Base-by-base conservation (phyloP, 306 rosid species). In the Lathyrus tuberosus region DNA sequence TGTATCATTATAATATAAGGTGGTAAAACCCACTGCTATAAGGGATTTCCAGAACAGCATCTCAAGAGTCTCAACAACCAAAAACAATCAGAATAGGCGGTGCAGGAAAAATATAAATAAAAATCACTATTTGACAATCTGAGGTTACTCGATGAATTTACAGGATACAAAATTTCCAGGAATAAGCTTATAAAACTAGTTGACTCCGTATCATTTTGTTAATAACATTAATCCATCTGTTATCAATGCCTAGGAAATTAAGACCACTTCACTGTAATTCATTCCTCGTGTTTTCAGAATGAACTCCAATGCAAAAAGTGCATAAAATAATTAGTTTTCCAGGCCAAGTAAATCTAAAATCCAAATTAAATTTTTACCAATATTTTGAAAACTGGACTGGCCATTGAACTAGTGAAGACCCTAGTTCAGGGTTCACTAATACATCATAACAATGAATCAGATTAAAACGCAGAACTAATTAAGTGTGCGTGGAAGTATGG, bases 1-100 rank as follows among this genome's bases (percentile, higher is more conserved):
- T 86, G 79, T 77, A 74, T 73, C 51, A 35, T 35, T 33, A 75
- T 60, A 67, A 15, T 44, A 67, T 16, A 51, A 64, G 54, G 40
- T 10, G 53, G 14, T 20, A 4, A 3, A 67, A 74, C 28, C 53
- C 30, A 69, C 18, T 63, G 24, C 38, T 1, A 37, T 68, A 58
- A 59, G 65, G 60, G 46, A 66, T 20, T 78, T 65, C 35, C 14
- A 65, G 30, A 57, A 47, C 47, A 71, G 56, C 40, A 40, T 63
- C 57, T 71, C 33, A 62, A 28, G 53, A 35, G 14, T 68, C 62
- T 71, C 26, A 70, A 42, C 62, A 18, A 16, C 40, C 11, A 57
- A 52, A 77, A 44, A 31, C 73, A 56, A 68, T 60, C 31, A 16
- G n/a, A 78, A 41, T 48, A 41, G 30, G 26, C 13, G 2, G 40